Percentiles rank a stretch among this genome's conserved stretches.
Conservation (phyloP, 208 protist genomes). For the Trichomonas vaginalis region DNA sequence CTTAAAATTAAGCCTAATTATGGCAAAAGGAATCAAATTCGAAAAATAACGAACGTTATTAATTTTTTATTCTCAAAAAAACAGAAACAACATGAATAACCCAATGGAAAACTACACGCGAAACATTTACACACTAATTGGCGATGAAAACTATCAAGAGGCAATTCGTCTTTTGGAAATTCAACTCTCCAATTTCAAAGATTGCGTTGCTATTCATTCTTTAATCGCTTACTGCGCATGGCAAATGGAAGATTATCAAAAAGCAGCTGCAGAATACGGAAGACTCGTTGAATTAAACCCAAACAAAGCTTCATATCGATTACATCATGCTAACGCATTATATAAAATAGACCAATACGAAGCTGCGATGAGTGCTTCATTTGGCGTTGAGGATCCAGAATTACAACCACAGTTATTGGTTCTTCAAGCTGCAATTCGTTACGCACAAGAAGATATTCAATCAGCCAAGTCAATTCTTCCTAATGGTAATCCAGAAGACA, state of each 20-base stretch:
- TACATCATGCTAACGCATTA: constrained; percentile 75
- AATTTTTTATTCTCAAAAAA: too few species aligned
- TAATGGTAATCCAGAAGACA: neutral
- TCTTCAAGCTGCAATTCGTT: neutral
- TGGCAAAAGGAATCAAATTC: too few species aligned
- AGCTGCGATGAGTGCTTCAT: neutral
- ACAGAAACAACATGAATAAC: too few species aligned
- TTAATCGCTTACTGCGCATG: neutral
- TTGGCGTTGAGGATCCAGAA: neutral
- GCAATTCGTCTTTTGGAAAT: neutral
- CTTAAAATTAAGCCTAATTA: too few species aligned
- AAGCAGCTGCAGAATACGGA: neutral
- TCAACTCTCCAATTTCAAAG: neutral
- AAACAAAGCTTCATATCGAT: constrained; percentile 69
- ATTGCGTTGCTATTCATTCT: neutral
- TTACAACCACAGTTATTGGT: neutral
- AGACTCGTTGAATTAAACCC: constrained; percentile 50
- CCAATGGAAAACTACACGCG: neutral
- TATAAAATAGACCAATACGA: constrained; percentile 72
- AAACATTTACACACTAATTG: neutral
- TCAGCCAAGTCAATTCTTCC: neutral
- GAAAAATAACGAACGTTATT: too few species aligned
- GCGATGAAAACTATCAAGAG: neutral
- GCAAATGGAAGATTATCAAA: neutral
- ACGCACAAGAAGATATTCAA: constrained; percentile 11